Base-by-base conservation (phyloP, 2,329 filamentous ascomycete species). In the Hypoxylon sp. region DNA sequence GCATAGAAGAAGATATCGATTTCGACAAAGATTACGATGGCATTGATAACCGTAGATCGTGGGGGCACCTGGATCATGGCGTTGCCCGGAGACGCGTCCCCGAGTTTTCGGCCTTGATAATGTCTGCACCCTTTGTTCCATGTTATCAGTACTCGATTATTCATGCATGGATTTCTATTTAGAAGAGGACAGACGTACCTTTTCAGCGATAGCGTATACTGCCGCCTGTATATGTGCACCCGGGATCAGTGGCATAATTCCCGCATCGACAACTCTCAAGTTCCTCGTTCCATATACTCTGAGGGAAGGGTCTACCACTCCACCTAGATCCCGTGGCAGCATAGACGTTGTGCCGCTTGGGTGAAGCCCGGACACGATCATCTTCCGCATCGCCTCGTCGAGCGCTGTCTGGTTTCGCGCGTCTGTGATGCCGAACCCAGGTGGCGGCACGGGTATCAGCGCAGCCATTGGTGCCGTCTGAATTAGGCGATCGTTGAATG, bases 221-320 rank as follows among this genome's bases (percentile, higher is more conserved):
- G 68, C 65, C 2, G 76, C 72, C 35, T 78, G 75, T 26, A 75
- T 75, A 65, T 78, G 75, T n/a, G 67, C 76, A 78, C 82, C 70
- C 1, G 82, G 82, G 19, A 85, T 79, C 55, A 85, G 66, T 6
- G 83, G 83, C 26, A 84, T 80, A 31, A 84, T 75, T 13, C 81
- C 80, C 4, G 81, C 81, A 70, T 85, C 83, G 3, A 84, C 82
- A 26, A 85, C 78, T 37, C 83, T 78, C 51, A 85, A 70, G 58
- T 83, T 83, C 39, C 71, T 72, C 24, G 80, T 81, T 3, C 83
- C 83, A 65, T 83, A 83, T 0, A 85, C 83, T 50, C 76, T 72
- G 3, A 84, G 74, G 17, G 78, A 72, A 6, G 81, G 70, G 62
- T 82, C 80, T 2, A 85, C 83, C 10, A 85, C 83, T 17, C 83